phyloP scores from a whole-genome alignment of 495 filamentous ascomycete species.

The Coniosporium apollinis region DNA sequence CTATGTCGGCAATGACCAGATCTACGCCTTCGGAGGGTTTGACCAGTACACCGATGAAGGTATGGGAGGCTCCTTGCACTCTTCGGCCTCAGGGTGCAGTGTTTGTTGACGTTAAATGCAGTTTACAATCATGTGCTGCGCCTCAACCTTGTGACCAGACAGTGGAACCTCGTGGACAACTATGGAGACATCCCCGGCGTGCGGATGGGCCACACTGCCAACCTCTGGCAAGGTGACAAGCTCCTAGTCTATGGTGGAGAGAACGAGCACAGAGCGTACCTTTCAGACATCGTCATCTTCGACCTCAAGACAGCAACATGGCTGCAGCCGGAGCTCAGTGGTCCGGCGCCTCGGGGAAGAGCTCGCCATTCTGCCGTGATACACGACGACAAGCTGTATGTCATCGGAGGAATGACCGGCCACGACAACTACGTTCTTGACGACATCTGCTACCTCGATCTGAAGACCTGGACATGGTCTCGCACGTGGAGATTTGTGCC shows the following conservation, averaged over 20 bases:
- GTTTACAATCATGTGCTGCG: slow-evolving; percentile 96
- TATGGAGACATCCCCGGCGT: slow-evolving; percentile 97
- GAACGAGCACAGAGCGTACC: slow-evolving; percentile 89
- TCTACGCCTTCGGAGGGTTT: slow-evolving; percentile 98
- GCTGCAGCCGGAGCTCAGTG: slow-evolving; percentile 76
- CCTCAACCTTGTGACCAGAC: slow-evolving; percentile 66
- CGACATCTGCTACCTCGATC: slow-evolving; percentile 86
- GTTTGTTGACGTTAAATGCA: slow-evolving; percentile 16
- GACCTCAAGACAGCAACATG: slow-evolving; percentile 85
- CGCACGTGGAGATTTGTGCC: slow-evolving; percentile 86
- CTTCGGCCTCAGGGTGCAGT: background rate
- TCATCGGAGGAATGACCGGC: slow-evolving; percentile 77
- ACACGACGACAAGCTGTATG: slow-evolving; percentile 90
- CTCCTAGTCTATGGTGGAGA: slow-evolving; percentile 91
- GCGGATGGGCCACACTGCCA: slow-evolving; percentile 96
- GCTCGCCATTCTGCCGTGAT: slow-evolving; percentile 87
- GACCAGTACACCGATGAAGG: slow-evolving; percentile 96
- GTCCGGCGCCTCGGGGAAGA: slow-evolving; percentile 69
- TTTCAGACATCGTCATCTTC: slow-evolving; percentile 91
- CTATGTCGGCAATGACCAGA: slow-evolving; percentile 86
- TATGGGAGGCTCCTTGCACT: slow-evolving; percentile 11
- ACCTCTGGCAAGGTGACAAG: slow-evolving; percentile 83
- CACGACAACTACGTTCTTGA: slow-evolving; percentile 79
- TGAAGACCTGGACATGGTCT: slow-evolving; percentile 98
- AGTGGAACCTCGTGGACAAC: slow-evolving; percentile 94